phyloP scores from a whole-genome alignment of 805 yeast genomes.

The Cyberlindnera americana region DNA sequence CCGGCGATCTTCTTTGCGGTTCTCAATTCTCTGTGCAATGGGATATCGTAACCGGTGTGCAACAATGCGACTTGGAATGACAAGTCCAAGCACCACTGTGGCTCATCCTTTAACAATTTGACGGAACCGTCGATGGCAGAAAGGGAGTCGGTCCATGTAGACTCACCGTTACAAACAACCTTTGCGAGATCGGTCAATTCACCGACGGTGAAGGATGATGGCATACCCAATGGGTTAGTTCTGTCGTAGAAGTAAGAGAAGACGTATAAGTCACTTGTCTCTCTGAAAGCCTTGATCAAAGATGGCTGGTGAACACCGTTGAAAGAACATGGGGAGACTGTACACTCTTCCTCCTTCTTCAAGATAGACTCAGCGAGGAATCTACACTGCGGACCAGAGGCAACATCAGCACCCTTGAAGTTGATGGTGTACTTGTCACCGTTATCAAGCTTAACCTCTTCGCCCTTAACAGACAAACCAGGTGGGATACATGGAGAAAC shows the following conservation, averaged over 20 bases:
- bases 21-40: slow-evolving; percentile 80
- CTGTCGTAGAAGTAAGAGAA: slow-evolving; percentile 96
- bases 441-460: slow-evolving; percentile 53
- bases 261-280: slow-evolving; percentile 73
- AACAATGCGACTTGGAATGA: slow-evolving; percentile 85
- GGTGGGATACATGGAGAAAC: slow-evolving; percentile 90
- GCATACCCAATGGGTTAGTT: slow-evolving; percentile 93
- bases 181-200: slow-evolving; percentile 81
- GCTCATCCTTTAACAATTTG: slow-evolving; percentile 65
- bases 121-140: slow-evolving; percentile 66
- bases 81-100: slow-evolving; percentile 92
- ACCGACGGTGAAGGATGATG: slow-evolving; percentile 76
- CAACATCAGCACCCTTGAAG: slow-evolving; percentile 59
- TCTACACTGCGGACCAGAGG: slow-evolving; percentile 85
- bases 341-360: slow-evolving; percentile 79
- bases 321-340: slow-evolving; percentile 82
- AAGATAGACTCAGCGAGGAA: slow-evolving; percentile 75
- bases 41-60: slow-evolving; percentile 97
- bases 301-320: slow-evolving; percentile 98
- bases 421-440: slow-evolving; percentile 48
- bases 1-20: slow-evolving; percentile 87
- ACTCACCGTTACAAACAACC: slow-evolving; percentile 81
- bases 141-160: slow-evolving; percentile 66
- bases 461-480: slow-evolving; percentile 54
- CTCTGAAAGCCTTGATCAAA: slow-evolving; percentile 69